Evolutionary conservation across 805 yeast genomes (phyloP), one percentile per base, ranked within the genome.

Genomic region (Torulaspora microellipsoides): DNA sequence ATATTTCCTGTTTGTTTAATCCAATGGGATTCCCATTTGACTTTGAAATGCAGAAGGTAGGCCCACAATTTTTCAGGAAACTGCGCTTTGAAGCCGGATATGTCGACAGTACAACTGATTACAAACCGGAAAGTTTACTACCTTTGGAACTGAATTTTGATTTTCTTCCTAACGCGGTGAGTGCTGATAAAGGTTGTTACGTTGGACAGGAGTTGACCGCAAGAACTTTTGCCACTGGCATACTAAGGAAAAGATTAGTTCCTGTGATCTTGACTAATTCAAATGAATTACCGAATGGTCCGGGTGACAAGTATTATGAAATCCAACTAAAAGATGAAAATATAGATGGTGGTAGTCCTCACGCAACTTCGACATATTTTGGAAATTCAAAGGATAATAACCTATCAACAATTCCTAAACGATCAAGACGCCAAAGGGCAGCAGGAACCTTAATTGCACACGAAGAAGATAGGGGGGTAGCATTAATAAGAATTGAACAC

Each of bases 151-250:
- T 78, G 46, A 86, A 87, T 60, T 67, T 90, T 52, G 99, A 93
- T 64, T 56, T 51, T 36, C 79, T 75, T 54, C 77, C 79, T 66
- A 83, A 85, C 51, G 95, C 68, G n/a, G 64, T 93, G 11, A 87
- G 91, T 42, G 78, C 83, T 40, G 83, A 88, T 51, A 93, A 93
- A 63, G 99, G 99, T 1, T 93, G 99, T 61, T 93, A 93, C 56
- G 82, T 88, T 12, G 99, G 99, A 1, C 99, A 93, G 65, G 99
- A 93, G 61, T 70, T 93, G 40, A 90, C 97, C 0, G 88, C 90
- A 13, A 75, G 99, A 55, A 83, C 97, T 0, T 82, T 75, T 57
- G 86, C 85, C 47, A 80, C 83, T 27, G 96, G 96, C 3, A 76
- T 81, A 1, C 77, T 90, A n/a, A 72, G 95, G 27, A 89, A 90